These are phyloP conservation scores for Coemansia sp. DNA, from an alignment of 192 early-diverging fungal genomes.

Conservation along the genomic window DNA sequence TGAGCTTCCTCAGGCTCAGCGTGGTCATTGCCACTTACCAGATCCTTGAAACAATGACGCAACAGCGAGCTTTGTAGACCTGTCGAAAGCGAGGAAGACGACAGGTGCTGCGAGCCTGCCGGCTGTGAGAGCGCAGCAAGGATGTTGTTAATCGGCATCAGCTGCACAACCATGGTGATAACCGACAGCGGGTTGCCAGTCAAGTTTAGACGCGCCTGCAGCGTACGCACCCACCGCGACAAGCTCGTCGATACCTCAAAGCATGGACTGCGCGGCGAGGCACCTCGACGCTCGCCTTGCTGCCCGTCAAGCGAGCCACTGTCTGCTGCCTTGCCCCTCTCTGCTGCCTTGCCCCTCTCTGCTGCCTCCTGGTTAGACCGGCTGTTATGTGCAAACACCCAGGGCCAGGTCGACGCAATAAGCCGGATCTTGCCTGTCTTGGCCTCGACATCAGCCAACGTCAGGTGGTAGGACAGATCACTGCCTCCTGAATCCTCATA, in stretches of 20 bases:
- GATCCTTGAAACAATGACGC: constrained; percentile 13
- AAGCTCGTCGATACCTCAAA: constrained; percentile 29
- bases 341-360: background rate
- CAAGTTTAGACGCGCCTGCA: constrained; percentile 45
- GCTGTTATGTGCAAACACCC: constrained; percentile 27
- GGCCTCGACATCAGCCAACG: constrained; percentile 38
- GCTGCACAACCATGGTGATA: constrained; percentile 34
- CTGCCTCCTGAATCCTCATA: constrained; percentile 31
- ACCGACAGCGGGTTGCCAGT: constrained; percentile 30
- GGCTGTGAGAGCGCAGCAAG: constrained; percentile 18
- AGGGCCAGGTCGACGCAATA: constrained; percentile 48
- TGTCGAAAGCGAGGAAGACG: constrained; percentile 12
- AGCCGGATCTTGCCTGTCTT: constrained; percentile 25
- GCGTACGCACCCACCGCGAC: constrained; percentile 44
- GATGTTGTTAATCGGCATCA: constrained; percentile 41
- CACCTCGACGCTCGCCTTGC: too few species aligned
- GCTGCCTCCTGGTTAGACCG: constrained; percentile 9
- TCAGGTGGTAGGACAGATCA: constrained; percentile 41
- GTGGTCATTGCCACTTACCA: constrained; percentile 8
- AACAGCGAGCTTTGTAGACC: constrained; percentile 16
- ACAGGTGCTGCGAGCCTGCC: constrained; percentile 14
- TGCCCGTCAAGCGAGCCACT: too few species aligned
- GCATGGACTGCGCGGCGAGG: constrained; percentile 3
- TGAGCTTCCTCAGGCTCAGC: background rate
- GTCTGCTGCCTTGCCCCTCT: background rate